Evolutionary conservation across 805 yeast species (phyloP), one percentile per base, ranked within the genome.

Genomic region (Starmerella floricola): DNA sequence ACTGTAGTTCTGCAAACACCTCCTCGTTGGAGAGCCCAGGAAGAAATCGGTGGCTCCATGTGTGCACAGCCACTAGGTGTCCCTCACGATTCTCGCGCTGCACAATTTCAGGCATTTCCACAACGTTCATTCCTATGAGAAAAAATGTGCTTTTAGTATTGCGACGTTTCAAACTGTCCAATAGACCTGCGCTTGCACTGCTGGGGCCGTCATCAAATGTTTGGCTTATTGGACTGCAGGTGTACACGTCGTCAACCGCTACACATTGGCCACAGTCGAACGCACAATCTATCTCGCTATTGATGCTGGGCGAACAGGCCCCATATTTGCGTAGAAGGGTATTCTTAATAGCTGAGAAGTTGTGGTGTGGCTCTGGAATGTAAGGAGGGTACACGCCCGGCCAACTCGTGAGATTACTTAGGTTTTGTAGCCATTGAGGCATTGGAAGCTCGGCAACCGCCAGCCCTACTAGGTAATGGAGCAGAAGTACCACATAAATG

Each of bases 151-250:
- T 62, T 42, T 71, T 76, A 36, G 63, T 63, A 6, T 64, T 60
- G 3, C 24, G 13, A 13, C 30, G 29, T 12, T 20, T 31, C 49
- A 87, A 61, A n/a, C 66, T 61, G 3, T 66, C 62, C 19, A 86
- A 59, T 24, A 88, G 66, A 33, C 66, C 67, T 3, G 72, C 64
- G 0, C 96, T 87, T 18, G 74, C 69, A 0, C 74, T 74, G 0
- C 87, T 71, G 1, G 98, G 98, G 0, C 98, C 97, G 59, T 88
- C 97, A 59, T 88, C 98, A 61, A 88, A 88, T 0, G 94, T 79
- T 62, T 88, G 97, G 0, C 87, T 74, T 30, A 88, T 64, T 36
- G 66, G 64, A 2, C 78, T 73, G 59, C 96, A 87, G 0, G 88
- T 73, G 52, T 65, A 71, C 4, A 81, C 75, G 56, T 87, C 97